A percentile compares a stretch with the other conserved stretches of the same genome.
These are phyloP conservation scores for Flaveria ramosissima DNA, from an alignment of 129 eudicot species.

Conservation along the genomic window DNA sequence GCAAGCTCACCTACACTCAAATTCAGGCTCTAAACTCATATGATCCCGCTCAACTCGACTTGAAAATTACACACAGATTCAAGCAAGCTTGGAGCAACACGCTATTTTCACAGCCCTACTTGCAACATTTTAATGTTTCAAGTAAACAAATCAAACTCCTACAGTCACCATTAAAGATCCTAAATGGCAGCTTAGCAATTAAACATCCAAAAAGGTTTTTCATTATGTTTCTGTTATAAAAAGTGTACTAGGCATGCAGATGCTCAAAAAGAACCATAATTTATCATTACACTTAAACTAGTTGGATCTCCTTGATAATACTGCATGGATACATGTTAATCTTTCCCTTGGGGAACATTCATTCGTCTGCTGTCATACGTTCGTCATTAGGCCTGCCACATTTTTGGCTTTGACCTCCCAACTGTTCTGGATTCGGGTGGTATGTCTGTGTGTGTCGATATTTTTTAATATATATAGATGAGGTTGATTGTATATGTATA, in stretches of 20 bases:
- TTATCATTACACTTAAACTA: conserved; percentile 15
- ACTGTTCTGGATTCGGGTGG: conserved; percentile 22
- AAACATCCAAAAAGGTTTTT: conserved; percentile 16
- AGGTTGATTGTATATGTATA: conserved; percentile 25
- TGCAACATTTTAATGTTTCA: too few relatives aligned
- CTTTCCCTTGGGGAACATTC: conserved; percentile 45
- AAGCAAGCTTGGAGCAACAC: too few relatives aligned
- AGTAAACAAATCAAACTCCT: background rate
- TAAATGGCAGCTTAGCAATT: background rate
- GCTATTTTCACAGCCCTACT: too few relatives aligned
- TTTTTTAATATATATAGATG: conserved; percentile 17
- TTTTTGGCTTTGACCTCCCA: conserved; percentile 73
- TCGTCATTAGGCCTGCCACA: conserved; percentile 56
- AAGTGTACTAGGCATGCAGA: conserved; percentile 27
- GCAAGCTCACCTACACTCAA: too few relatives aligned
- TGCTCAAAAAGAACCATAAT: conserved; percentile 39
- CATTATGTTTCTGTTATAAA: conserved; percentile 3
- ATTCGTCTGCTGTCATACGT: conserved; percentile 21
- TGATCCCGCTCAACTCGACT: too few relatives aligned
- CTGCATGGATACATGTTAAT: conserved; percentile 29
- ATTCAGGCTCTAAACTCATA: too few relatives aligned
- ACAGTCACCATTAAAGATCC: background rate
- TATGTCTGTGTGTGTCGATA: conserved; percentile 11
- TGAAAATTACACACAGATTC: too few relatives aligned
- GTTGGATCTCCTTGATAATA: conserved; percentile 43